These are phyloP conservation scores for Fragaria ananassa DNA, from an alignment of 306 rosid genomes.

Conservation along the genomic window DNA sequence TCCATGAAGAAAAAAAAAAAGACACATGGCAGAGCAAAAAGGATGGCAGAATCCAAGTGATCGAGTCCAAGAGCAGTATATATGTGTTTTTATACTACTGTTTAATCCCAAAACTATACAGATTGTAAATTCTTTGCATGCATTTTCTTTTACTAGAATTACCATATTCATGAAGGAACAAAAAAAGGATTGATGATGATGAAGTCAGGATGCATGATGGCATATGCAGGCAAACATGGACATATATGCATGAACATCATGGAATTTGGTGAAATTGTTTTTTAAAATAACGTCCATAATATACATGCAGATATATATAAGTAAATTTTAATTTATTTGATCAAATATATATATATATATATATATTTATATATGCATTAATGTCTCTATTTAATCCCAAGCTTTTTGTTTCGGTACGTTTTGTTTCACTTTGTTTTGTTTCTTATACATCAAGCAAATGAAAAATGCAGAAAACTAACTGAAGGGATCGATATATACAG, in stretches of 20 bases:
- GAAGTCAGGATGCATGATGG: background rate
- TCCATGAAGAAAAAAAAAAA: background rate
- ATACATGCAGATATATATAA: background rate
- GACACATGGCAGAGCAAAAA: background rate
- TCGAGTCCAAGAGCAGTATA: background rate
- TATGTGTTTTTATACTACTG: too few relatives aligned
- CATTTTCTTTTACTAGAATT: background rate
- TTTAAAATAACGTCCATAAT: background rate
- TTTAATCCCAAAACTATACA: background rate
- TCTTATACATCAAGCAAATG: background rate
- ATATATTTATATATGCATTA: background rate
- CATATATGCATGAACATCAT: background rate
- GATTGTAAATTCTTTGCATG: background rate
- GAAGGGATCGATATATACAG: background rate
- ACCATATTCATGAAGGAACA: background rate
- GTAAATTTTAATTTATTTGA: background rate
- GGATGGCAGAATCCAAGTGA: background rate
- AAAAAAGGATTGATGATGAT: background rate
- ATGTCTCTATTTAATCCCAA: background rate
- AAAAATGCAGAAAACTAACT: background rate
- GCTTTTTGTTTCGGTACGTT: background rate
- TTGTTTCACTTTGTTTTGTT: background rate
- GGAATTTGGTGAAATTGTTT: background rate
- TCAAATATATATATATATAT: background rate
- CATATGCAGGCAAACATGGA: background rate